A percentile compares a stretch with the other conserved stretches of the same genome.
These are phyloP conservation scores for Dothideomycetes sp. DNA, from an alignment of 2,329 filamentous ascomycete genomes.

Conservation along the genomic window DNA sequence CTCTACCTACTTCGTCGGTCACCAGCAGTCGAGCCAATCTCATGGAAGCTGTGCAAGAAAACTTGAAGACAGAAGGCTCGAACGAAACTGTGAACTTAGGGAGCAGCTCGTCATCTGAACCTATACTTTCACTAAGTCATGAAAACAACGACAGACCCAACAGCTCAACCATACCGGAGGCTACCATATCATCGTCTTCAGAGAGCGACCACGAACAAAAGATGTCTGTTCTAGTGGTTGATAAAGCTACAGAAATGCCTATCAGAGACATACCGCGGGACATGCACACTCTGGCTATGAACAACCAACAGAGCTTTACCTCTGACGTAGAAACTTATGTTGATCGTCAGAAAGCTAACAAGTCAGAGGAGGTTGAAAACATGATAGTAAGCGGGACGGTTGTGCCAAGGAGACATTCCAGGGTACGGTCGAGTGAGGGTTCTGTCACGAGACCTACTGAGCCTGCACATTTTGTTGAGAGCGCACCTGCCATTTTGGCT, in stretches of 20 bases:
- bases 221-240: neutral
- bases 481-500: constrained; percentile 12
- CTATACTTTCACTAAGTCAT: constrained; percentile 1
- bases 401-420: constrained; percentile 24
- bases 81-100: constrained; percentile 10
- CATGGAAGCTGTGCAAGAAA: constrained; percentile 15
- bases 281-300: constrained; percentile 30
- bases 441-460: constrained; percentile 5
- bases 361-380: constrained; percentile 21
- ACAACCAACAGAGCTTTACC: constrained; percentile 28
- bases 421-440: neutral
- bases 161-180: too few relatives aligned
- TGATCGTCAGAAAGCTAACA: constrained; percentile 3
- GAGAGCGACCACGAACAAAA: neutral
- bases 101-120: constrained; percentile 13
- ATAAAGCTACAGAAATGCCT: constrained; percentile 1
- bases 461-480: constrained; percentile 19
- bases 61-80: constrained; percentile 7
- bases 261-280: constrained; percentile 25
- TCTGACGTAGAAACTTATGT: constrained; percentile 16
- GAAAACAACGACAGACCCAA: neutral
- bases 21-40: constrained; percentile 22
- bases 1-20: constrained; percentile 42
- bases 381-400: constrained; percentile 36
- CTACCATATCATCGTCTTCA: neutral